phyloP scores from a whole-genome alignment of 169 alveolate species.

The Plasmodium chabaudi region DNA sequence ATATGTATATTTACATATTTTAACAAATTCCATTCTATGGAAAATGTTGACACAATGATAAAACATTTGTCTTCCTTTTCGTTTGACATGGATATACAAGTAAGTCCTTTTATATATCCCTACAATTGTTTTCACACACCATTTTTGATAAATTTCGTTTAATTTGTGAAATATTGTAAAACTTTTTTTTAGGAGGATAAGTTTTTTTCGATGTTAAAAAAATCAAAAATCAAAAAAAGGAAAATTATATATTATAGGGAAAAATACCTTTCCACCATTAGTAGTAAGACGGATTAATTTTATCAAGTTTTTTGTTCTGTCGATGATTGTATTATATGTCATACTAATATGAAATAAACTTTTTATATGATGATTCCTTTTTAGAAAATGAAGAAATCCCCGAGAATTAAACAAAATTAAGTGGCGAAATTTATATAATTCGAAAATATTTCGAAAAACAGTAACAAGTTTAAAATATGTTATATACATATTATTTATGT shows the following conservation, averaged over 20 bases:
- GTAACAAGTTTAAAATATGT: too few relatives aligned
- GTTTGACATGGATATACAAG: conserved; percentile 50
- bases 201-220: conserved; percentile 57
- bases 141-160: neutral
- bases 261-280: conserved; percentile 33
- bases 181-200: conserved; percentile 37
- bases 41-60: conserved; percentile 51
- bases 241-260: conserved; percentile 52
- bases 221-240: conserved; percentile 46
- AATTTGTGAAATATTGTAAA: too few relatives aligned
- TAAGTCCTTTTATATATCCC: neutral
- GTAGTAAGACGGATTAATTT: conserved; percentile 15
- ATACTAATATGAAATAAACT: neutral
- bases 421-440: too few relatives aligned
- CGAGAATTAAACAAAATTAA: too few relatives aligned
- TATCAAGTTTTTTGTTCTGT: neutral
- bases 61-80: conserved; percentile 60
- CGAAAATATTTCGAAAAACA: too few relatives aligned
- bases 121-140: neutral
- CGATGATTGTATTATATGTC: neutral
- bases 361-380: too few relatives aligned
- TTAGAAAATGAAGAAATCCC: too few relatives aligned
- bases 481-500: too few relatives aligned
- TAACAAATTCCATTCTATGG: conserved; percentile 43
- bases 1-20: conserved; percentile 57